Conservation (phyloP, 345 rosid genomes). For the Sapria himalayana region DNA sequence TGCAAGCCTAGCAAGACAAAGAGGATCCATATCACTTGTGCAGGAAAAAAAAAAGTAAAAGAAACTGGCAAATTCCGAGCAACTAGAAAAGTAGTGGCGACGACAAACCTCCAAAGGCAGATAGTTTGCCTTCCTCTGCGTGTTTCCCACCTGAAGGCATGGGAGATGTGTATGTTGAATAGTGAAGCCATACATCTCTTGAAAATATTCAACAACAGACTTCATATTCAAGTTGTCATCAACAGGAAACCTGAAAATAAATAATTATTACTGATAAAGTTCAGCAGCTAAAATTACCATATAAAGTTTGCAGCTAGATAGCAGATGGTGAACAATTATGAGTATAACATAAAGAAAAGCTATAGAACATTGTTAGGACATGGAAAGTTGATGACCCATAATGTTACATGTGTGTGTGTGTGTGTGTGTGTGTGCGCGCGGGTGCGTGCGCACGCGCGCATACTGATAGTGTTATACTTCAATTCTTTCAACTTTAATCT, state of each 20-base stretch:
- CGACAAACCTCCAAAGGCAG: conserved; percentile 87
- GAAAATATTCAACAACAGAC: conserved; percentile 90
- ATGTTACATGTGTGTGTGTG: no score
- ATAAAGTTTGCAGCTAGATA: no score
- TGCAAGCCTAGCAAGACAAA: conserved; percentile 48
- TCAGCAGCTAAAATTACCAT: no score
- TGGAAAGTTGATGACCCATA: no score
- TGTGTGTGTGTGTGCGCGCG: no score
- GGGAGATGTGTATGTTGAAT: conserved; percentile 85
- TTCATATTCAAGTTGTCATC: conserved; percentile 90
- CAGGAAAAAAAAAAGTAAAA: background rate
- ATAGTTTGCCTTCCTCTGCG: conserved; percentile 91
- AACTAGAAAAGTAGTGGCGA: no score
- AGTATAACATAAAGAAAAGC: no score
- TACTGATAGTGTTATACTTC: no score
- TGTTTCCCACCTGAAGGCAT: conserved; percentile 96
- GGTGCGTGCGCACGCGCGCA: no score
- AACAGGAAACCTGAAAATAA: conserved; percentile 60
- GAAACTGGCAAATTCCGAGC: background rate
- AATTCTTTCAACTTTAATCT: no score
- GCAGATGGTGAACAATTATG: no score
- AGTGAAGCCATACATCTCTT: conserved; percentile 95
- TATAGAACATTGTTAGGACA: no score
- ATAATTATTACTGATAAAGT: background rate
- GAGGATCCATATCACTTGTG: conserved; percentile 2